A percentile compares a stretch with the other conserved stretches of the same genome.
These are phyloP conservation scores for Henningerozyma blattae DNA, from an alignment of 805 yeast species.

Conservation along the genomic window DNA sequence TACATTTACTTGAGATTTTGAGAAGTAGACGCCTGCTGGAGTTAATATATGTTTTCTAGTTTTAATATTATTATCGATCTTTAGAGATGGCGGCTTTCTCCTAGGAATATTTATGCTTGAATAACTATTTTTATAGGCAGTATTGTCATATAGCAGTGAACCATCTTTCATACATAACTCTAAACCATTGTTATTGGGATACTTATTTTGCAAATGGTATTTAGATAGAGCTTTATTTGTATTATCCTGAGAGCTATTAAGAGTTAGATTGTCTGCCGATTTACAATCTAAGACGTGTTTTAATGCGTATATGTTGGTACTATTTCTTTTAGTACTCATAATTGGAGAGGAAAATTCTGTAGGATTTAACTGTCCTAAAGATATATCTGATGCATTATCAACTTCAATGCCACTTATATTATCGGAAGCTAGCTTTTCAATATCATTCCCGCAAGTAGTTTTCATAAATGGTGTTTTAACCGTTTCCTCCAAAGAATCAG, in stretches of 20 bases:
- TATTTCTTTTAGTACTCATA: too few relatives aligned
- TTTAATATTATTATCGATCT: neutral
- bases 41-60: neutral
- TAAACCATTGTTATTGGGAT: too few relatives aligned
- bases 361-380: neutral
- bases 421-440: too few relatives aligned
- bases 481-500: neutral
- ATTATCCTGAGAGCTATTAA: neutral
- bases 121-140: neutral
- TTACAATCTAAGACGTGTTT: neutral
- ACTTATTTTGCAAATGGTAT: too few relatives aligned
- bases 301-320: neutral
- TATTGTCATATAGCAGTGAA: neutral
- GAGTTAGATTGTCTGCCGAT: too few relatives aligned
- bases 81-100: neutral
- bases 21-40: conserved; percentile 1
- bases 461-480: too few relatives aligned
- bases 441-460: too few relatives aligned
- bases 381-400: neutral
- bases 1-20: neutral
- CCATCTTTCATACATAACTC: too few relatives aligned
- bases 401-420: neutral
- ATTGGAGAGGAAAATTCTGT: neutral
- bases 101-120: neutral
- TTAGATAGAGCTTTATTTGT: too few relatives aligned